These are phyloP conservation scores for Phtheirospermum japonicum DNA, from an alignment of 257 asterid species.

Conservation along the genomic window DNA sequence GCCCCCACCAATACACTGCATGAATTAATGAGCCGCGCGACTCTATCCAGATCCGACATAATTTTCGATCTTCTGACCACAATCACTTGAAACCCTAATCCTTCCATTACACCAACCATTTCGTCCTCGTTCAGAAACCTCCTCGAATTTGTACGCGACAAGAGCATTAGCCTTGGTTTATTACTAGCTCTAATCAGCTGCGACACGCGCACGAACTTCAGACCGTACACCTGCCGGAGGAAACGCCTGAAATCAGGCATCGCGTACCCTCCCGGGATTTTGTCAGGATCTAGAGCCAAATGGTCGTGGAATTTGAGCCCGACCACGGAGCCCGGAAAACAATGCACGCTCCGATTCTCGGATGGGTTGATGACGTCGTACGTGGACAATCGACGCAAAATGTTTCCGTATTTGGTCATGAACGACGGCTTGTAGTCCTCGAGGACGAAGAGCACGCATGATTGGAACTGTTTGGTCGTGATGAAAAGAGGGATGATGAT, in stretches of 20 bases:
- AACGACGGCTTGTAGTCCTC: slow-evolving; percentile 59
- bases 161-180: slow-evolving; percentile 60
- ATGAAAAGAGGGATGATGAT: slow-evolving; percentile 74
- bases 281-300: slow-evolving; percentile 36
- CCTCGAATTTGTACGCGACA: slow-evolving; percentile 65
- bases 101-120: slow-evolving; percentile 40
- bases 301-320: slow-evolving; percentile 75
- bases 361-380: slow-evolving; percentile 47
- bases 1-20: slow-evolving; percentile 83
- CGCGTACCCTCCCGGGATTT: slow-evolving; percentile 42
- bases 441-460: slow-evolving; percentile 45
- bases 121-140: slow-evolving; percentile 55
- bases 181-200: slow-evolving; percentile 26
- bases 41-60: slow-evolving; percentile 52
- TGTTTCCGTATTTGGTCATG: slow-evolving; percentile 44
- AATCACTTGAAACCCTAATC: slow-evolving; percentile 55
- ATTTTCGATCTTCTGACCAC: slow-evolving; percentile 48
- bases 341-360: slow-evolving; percentile 52
- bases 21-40: slow-evolving; percentile 55
- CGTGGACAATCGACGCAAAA: slow-evolving; percentile 42
- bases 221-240: slow-evolving; percentile 31
- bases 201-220: slow-evolving; percentile 33
- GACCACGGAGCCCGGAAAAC: slow-evolving; percentile 69
- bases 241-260: slow-evolving; percentile 41
- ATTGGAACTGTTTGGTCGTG: slow-evolving; percentile 47